Percentiles rank a stretch among this genome's conserved stretches.
phyloP scores from a whole-genome alignment of 306 rosid genomes.

The Quillaja saponaria region DNA sequence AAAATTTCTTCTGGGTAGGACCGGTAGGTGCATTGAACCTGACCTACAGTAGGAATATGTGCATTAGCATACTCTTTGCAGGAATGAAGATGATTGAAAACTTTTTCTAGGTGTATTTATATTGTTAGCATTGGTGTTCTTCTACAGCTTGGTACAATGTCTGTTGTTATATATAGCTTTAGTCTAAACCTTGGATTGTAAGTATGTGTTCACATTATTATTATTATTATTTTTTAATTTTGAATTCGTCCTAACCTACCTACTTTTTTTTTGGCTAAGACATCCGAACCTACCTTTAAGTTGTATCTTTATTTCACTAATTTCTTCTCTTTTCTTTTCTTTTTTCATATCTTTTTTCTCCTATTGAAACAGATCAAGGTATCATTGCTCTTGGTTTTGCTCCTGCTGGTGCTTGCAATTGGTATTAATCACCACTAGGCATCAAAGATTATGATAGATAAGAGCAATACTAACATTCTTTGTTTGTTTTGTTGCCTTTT shows the following conservation, averaged over 20 bases:
- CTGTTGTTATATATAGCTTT: slow-evolving; percentile 88
- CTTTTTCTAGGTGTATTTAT: slow-evolving; percentile 88
- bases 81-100: slow-evolving; percentile 98
- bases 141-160: slow-evolving; percentile 87
- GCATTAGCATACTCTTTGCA: slow-evolving; percentile 45
- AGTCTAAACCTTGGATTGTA: slow-evolving; percentile 93
- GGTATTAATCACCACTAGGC: slow-evolving; percentile 98
- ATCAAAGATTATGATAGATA: slow-evolving; percentile 93
- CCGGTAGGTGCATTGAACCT: no score
- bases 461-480: slow-evolving; percentile 84
- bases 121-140: slow-evolving; percentile 86
- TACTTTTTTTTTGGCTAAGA: no score
- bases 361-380: slow-evolving; percentile 74
- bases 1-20: no score
- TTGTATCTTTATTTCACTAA: slow-evolving; percentile 4
- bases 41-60: no score
- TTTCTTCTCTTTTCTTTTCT: neutral
- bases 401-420: slow-evolving; percentile 85
- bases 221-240: slow-evolving; percentile 10
- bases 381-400: slow-evolving; percentile 90
- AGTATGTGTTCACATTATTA: slow-evolving; percentile 39
- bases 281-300: slow-evolving; percentile 13
- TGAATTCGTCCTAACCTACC: no score
- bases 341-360: slow-evolving; percentile 3
- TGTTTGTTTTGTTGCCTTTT: slow-evolving; percentile 94